These are phyloP conservation scores for Casuarina equisetifolia DNA, from an alignment of 306 rosid species.

Conservation along the genomic window DNA sequence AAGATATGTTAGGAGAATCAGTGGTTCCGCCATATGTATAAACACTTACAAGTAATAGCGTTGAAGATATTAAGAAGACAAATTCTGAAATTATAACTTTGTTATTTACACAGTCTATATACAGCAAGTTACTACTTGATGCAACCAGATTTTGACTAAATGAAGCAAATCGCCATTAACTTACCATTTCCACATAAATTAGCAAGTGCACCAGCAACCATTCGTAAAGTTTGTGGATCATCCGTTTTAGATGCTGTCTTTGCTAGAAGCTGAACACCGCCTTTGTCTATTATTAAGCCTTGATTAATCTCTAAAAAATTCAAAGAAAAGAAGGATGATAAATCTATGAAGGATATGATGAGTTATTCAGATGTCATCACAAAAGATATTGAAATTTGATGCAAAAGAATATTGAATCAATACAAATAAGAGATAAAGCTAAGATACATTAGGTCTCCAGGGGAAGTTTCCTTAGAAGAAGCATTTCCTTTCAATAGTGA, in stretches of 20 bases:
- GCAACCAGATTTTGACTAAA: background rate
- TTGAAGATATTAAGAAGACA: background rate
- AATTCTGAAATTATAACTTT: background rate
- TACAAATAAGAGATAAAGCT: background rate
- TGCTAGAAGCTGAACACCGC: conserved; percentile 59
- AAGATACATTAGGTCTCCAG: background rate
- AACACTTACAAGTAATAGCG: background rate
- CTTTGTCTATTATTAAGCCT: conserved; percentile 57
- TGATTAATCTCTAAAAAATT: conserved; percentile 51
- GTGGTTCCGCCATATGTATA: background rate
- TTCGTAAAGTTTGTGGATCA: conserved; percentile 66
- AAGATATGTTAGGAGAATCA: background rate
- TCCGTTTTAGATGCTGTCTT: conserved; percentile 48
- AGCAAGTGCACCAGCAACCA: conserved; percentile 79
- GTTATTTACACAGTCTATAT: background rate
- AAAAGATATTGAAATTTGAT: background rate
- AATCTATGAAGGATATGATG: background rate
- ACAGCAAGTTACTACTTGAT: background rate
- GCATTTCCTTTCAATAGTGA: background rate
- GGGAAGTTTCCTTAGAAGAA: background rate
- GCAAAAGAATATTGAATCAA: background rate
- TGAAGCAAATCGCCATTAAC: background rate
- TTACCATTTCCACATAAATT: conserved; percentile 82
- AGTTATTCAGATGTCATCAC: background rate
- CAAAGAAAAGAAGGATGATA: conserved; percentile 1